A percentile compares a stretch with the other conserved stretches of the same genome.
Conservation (phyloP, 75 land plant species). For the Cryptomeria japonica region DNA sequence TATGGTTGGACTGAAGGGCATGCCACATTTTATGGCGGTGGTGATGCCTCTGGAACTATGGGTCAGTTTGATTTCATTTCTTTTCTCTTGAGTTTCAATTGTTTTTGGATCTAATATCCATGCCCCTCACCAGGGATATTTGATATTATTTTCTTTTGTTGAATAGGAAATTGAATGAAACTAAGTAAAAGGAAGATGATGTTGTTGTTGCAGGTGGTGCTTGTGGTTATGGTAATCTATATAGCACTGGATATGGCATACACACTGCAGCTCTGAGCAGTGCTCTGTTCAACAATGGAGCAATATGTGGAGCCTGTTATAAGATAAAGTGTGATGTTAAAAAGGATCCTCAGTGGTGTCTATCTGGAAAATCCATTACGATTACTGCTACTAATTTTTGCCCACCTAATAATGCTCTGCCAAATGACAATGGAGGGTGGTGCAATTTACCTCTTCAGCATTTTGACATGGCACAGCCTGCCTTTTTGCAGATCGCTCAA, state of each 20-base stretch:
- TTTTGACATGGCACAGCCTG: too few relatives aligned
- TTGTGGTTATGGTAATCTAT: conserved; percentile 31
- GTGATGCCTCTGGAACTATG: conserved; percentile 1
- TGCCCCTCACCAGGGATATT: too few relatives aligned
- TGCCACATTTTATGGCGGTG: conserved; percentile 3
- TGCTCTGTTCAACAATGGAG: conserved; percentile 46
- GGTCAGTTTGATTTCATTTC: too few relatives aligned
- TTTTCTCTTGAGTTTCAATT: too few relatives aligned
- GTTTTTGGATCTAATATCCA: too few relatives aligned
- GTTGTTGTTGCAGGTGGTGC: not conserved
- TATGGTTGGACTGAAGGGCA: not conserved
- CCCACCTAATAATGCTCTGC: too few relatives aligned
- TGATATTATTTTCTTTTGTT: too few relatives aligned
- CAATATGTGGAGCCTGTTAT: conserved; percentile 55
- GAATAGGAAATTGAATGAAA: too few relatives aligned
- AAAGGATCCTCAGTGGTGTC: conserved; percentile 47
- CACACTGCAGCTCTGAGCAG: conserved; percentile 59
- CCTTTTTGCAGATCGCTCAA: conserved; percentile 39
- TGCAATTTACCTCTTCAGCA: too few relatives aligned
- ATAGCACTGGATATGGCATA: conserved; percentile 38
- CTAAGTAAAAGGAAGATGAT: too few relatives aligned
- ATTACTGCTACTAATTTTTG: conserved; percentile 16
- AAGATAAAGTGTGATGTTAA: conserved; percentile 41
- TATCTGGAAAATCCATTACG: conserved; percentile 31
- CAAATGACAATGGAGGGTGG: too few relatives aligned